These are phyloP conservation scores for Aspergillus cristatus DNA, from an alignment of 495 filamentous ascomycete species.

Conservation along the genomic window DNA sequence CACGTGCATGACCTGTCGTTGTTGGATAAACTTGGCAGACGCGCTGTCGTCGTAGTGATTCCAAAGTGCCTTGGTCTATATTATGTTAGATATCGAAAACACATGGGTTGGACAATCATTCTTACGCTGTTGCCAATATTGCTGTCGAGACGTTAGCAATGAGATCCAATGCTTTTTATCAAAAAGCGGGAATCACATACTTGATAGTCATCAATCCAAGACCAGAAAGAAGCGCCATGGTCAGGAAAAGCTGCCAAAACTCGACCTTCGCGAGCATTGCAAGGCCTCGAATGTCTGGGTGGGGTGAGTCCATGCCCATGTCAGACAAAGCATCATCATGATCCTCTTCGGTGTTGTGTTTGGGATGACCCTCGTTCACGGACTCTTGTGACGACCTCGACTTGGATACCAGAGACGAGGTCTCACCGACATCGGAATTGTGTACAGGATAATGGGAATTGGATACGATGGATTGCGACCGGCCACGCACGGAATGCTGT, in stretches of 20 bases:
- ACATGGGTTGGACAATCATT: neutral
- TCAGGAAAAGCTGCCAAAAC: constrained; percentile 82
- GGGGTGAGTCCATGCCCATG: constrained; percentile 45
- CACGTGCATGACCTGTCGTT: constrained; percentile 84
- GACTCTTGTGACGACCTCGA: constrained; percentile 26
- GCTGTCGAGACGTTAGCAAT: constrained; percentile 42
- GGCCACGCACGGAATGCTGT: constrained; percentile 20
- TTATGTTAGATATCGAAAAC: constrained; percentile 7
- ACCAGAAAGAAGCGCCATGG: constrained; percentile 82
- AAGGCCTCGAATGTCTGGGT: constrained; percentile 84
- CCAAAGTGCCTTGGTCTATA: constrained; percentile 62
- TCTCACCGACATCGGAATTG: constrained; percentile 52
- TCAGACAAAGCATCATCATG: constrained; percentile 33
- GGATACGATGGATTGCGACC: constrained; percentile 29
- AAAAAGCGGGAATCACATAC: constrained; percentile 42
- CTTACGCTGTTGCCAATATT: constrained; percentile 90
- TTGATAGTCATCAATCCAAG: constrained; percentile 99
- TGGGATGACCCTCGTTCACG: constrained; percentile 1
- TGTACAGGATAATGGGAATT: constrained; percentile 24
- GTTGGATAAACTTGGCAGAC: constrained; percentile 62
- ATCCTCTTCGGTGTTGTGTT: constrained; percentile 4
- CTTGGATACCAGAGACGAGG: constrained; percentile 73
- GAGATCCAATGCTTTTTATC: neutral
- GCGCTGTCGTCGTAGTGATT: constrained; percentile 69
- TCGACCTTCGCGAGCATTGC: constrained; percentile 64